Evolutionary conservation across 495 filamentous ascomycete species (phyloP).

Genomic region (Tricharina praecox): DNA sequence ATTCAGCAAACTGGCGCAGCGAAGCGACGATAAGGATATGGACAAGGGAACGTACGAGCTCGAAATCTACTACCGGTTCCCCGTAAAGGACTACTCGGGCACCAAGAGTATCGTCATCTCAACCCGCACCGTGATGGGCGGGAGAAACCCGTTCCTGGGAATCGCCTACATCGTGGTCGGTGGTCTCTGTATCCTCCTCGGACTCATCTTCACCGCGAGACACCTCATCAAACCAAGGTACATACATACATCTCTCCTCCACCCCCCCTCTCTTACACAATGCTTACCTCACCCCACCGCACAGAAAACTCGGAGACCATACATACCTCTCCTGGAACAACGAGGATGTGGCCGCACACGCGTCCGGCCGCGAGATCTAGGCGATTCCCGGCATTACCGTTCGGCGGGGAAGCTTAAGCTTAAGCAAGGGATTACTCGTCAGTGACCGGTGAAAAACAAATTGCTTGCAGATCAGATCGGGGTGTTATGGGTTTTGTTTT

Average conservation of each 20-base stretch:
- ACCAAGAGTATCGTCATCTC: constrained; percentile 89
- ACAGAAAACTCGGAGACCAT: constrained; percentile 89
- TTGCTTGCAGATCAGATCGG: no score
- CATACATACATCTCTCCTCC: no score
- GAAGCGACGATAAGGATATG: constrained; percentile 61
- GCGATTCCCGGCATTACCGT: no score
- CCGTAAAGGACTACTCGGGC: constrained; percentile 64
- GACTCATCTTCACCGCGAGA: constrained; percentile 69
- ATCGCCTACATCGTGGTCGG: constrained; percentile 92
- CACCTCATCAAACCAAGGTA: constrained; percentile 82
- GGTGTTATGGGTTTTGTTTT: constrained; percentile 11
- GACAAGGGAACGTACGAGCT: constrained; percentile 50
- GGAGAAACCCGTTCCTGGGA: constrained; percentile 87
- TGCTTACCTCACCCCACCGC: constrained; percentile 1
- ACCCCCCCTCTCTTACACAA: no score
- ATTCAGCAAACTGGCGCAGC: constrained; percentile 76
- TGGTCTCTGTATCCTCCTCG: constrained; percentile 77
- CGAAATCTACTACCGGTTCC: constrained; percentile 60
- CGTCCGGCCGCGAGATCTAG: constrained; percentile 1
- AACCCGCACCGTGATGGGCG: constrained; percentile 86
- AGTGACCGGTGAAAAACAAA: no score
- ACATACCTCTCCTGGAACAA: constrained; percentile 97
- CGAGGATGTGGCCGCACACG: constrained; percentile 33
- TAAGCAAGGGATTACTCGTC: no score
- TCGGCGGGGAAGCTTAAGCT: no score